Evolutionary conservation across 2,329 filamentous ascomycete species (phyloP).

Genomic region (Tolypocladium endophyticum): DNA sequence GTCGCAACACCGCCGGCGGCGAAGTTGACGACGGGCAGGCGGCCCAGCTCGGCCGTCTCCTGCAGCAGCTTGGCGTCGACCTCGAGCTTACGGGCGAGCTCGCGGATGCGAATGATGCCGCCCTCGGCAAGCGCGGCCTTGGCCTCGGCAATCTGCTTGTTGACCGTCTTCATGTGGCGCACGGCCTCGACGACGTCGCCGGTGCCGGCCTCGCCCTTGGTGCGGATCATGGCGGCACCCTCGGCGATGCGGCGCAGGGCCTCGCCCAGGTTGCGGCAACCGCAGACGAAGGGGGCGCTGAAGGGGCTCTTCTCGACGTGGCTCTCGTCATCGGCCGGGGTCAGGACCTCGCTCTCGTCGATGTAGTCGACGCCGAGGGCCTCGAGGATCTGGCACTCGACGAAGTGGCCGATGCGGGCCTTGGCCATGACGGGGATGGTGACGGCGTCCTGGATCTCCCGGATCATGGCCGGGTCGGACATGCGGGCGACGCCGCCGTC

Average conservation of each 20-base stretch:
- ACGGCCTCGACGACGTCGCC: conserved; percentile 96
- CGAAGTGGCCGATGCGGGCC: conserved; percentile 92
- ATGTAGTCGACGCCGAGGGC: conserved; percentile 94
- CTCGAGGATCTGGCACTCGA: conserved; percentile 97
- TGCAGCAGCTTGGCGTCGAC: conserved; percentile 69
- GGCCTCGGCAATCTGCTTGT: conserved; percentile 68
- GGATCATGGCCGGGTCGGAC: conserved; percentile 91
- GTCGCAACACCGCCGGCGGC: conserved; percentile 99
- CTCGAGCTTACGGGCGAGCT: conserved; percentile 71
- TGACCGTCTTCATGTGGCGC: conserved; percentile 88
- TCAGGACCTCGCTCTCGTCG: conserved; percentile 95
- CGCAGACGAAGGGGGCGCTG: conserved; percentile 86
- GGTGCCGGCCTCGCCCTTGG: conserved; percentile 95
- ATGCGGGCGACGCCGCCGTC: conserved; percentile 93
- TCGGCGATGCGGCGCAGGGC: conserved; percentile 83
- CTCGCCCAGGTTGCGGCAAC: conserved; percentile 89
- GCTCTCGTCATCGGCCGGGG: conserved; percentile 79
- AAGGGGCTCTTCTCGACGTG: conserved; percentile 86
- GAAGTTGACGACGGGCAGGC: conserved; percentile 94
- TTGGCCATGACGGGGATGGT: conserved; percentile 99
- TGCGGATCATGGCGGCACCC: conserved; percentile 97
- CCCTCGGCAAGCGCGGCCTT: conserved; percentile 57
- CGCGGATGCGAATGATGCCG: conserved; percentile 45
- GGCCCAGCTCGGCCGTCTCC: conserved; percentile 76
- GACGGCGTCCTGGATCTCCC: conserved; percentile 86